A percentile compares a stretch with the other conserved stretches of the same genome.
Conservation (phyloP, 2,329 filamentous ascomycete genomes). For the Talaromyces islandicus region DNA sequence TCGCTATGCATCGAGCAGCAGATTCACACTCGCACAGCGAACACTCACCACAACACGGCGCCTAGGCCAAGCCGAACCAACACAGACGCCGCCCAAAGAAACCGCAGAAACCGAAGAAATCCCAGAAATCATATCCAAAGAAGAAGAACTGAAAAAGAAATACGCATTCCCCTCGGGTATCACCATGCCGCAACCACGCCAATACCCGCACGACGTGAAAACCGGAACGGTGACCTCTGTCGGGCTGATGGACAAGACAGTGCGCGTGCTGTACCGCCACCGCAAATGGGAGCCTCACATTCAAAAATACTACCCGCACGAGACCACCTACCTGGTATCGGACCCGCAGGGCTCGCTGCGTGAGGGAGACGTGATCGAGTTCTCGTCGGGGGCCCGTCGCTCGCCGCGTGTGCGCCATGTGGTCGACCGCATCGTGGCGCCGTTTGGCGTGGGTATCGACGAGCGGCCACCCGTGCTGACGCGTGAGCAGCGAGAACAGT, state of each 20-base stretch:
- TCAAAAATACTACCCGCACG: conserved; percentile 31
- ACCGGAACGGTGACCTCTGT: conserved; percentile 37
- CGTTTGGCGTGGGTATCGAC: conserved; percentile 31
- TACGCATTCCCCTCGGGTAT: background rate
- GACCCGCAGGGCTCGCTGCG: conserved; percentile 38
- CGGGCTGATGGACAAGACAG: conserved; percentile 37
- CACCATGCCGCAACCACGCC: conserved; percentile 19
- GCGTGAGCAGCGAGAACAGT: conserved; percentile 27
- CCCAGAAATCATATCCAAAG: background rate
- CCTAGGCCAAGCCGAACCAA: background rate
- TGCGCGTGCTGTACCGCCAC: conserved; percentile 30
- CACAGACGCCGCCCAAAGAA: background rate
- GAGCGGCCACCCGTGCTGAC: conserved; percentile 32
- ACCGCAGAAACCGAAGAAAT: no score
- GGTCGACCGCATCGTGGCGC: conserved; percentile 37
- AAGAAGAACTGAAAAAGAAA: background rate
- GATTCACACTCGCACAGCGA: background rate
- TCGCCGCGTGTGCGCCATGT: conserved; percentile 35
- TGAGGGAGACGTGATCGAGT: conserved; percentile 40
- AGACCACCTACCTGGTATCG: conserved; percentile 28
- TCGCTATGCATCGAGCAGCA: background rate
- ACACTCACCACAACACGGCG: background rate
- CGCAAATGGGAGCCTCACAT: conserved; percentile 30
- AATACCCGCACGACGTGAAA: conserved; percentile 29
- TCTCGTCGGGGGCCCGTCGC: conserved; percentile 34